A percentile compares a stretch with the other conserved stretches of the same genome.
phyloP scores from a whole-genome alignment of 1,139 yeast genomes.

The Hanseniaspora sp. region DNA sequence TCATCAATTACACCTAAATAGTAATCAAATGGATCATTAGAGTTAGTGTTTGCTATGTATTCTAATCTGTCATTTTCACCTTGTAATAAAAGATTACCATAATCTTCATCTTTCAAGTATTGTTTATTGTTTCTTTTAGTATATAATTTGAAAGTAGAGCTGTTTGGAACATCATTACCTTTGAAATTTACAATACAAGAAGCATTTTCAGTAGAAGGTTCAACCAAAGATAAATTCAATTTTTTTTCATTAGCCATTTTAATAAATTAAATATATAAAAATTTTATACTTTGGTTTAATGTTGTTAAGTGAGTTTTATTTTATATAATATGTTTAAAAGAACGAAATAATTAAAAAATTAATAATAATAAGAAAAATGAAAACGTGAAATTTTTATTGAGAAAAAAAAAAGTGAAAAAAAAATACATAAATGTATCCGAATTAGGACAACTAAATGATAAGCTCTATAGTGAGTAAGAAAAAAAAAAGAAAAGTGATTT shows the following conservation, averaged over 20 bases:
- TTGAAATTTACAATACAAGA: slow-evolving; percentile 34
- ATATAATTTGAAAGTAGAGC: slow-evolving; percentile 53
- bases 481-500: not conserved
- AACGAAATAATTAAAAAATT: not conserved
- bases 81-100: slow-evolving; percentile 39
- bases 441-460: not conserved
- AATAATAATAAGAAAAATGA: slow-evolving; percentile 3
- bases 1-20: slow-evolving; percentile 66
- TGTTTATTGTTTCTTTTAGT: slow-evolving; percentile 39
- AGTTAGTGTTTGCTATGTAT: slow-evolving; percentile 44
- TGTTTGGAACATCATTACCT: slow-evolving; percentile 54
- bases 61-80: slow-evolving; percentile 69
- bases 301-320: not conserved
- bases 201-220: slow-evolving; percentile 12
- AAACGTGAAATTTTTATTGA: not conserved
- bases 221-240: slow-evolving; percentile 7
- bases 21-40: slow-evolving; percentile 32
- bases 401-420: not conserved
- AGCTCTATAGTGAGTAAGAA: not conserved
- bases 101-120: slow-evolving; percentile 23
- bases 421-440: not conserved
- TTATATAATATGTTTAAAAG: no score
- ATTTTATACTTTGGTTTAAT: not conserved
- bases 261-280: not conserved
- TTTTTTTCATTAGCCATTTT: slow-evolving; percentile 1